Evolutionary conservation across 352 stramenopile species (phyloP).

Genomic region (Pythium chondricola): DNA sequence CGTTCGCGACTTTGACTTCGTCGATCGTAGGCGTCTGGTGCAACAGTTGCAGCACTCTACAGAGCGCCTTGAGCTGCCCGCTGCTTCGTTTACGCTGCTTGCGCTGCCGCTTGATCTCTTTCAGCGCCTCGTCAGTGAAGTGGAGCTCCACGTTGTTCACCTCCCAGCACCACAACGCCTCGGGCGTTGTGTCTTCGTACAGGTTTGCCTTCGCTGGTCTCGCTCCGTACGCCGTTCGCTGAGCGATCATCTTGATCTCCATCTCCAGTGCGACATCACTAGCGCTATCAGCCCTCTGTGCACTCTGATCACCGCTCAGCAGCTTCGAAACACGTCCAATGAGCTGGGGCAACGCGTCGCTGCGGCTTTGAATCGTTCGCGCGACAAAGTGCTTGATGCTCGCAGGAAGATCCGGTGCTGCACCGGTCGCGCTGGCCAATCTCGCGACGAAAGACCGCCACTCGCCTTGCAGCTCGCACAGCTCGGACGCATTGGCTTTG

Average conservation of each 20-base stretch:
- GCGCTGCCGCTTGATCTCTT: conserved; percentile 70
- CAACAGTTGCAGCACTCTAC: conserved; percentile 57
- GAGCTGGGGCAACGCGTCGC: conserved; percentile 18
- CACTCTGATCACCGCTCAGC: too few relatives aligned
- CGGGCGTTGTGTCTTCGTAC: conserved; percentile 70
- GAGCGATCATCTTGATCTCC: conserved; percentile 85
- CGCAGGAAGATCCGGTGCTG: conserved; percentile 1
- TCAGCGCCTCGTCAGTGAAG: conserved; percentile 60
- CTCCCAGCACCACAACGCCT: conserved; percentile 83
- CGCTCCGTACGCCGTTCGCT: conserved; percentile 64
- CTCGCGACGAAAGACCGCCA: conserved; percentile 7
- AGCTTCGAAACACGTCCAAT: conserved; percentile 3
- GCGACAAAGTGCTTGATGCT: conserved; percentile 22
- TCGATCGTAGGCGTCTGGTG: conserved; percentile 58
- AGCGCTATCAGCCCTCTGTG: too few relatives aligned
- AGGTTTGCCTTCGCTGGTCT: conserved; percentile 62
- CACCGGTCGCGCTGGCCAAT: not conserved
- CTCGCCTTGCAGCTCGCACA: not conserved
- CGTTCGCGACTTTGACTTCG: conserved; percentile 69
- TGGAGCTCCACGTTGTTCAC: conserved; percentile 69
- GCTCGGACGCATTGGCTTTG: conserved; percentile 11
- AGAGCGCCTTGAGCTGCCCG: conserved; percentile 62
- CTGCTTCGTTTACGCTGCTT: conserved; percentile 77
- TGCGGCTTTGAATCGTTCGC: conserved; percentile 21
- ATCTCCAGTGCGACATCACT: conserved; percentile 50